Base-by-base conservation (phyloP, 129 eudicot genomes). In the Artemisia tridentata region DNA sequence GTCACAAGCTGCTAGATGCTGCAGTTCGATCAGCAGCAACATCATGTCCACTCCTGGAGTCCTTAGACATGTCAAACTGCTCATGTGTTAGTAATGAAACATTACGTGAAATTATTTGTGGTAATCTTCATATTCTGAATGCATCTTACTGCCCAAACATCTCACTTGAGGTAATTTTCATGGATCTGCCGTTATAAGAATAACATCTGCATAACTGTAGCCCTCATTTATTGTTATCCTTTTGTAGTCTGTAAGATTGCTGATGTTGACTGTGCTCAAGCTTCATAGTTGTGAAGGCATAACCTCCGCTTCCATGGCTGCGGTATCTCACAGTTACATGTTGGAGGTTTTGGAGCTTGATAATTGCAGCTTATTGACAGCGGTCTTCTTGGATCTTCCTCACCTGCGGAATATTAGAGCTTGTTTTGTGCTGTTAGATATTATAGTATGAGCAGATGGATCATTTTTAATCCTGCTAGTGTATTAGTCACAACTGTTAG, bases 251-350 rank as follows among this genome's bases (percentile, higher is more conserved):
- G 97, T 89, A 29, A 87, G 92, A 65, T 77, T 93, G 80, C 80
- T 88, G 16, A 81, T 90, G 97, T 79, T 93, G 83, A 90, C 96
- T 13, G 97, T 86, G 63, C 99, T 93, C 17, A 90, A 87, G 86
- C 92, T 93, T 72, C 92, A 89, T 66, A 93, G 92, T 70, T 93
- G 99, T 73, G 99, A 93, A 79, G 99, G 97, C 67, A 93, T 93
- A 68, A 93, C 92, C 73, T 93, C 99, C 50, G 96, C 96, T 53
- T 93, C 99, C 7, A 93, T 93, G 95, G 77, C 83, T 73, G 96
- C 97, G 57, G 84, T 93, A 78, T 74, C 90, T 23, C 47, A 78
- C 64, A 87, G 97, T 67, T 79, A 75, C 61, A 71, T 86, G 90
- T 79, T 93, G 67, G 95, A 93, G 97, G 96, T 89, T 79, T 85